Evolutionary conservation across 2,329 filamentous ascomycete genomes (phyloP).

Genomic region (Magnaporthiopsis rhizophila): DNA sequence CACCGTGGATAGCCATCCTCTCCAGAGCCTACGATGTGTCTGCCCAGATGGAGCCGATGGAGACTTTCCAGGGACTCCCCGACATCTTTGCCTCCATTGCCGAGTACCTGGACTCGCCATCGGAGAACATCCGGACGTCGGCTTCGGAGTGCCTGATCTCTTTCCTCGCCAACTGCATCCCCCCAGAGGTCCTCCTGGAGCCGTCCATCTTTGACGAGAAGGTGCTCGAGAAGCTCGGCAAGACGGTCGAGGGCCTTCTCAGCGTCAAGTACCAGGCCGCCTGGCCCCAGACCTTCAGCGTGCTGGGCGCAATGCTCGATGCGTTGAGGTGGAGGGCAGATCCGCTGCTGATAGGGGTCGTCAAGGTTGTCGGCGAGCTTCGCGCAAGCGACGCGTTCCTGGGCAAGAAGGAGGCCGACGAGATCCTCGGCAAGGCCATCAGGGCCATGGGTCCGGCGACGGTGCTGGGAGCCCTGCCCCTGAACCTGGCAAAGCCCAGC

Average conservation of each 20-base stretch:
- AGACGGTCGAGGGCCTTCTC: slow-evolving; percentile 64
- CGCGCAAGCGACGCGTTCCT: slow-evolving; percentile 81
- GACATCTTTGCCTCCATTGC: slow-evolving; percentile 75
- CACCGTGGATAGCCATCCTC: slow-evolving; percentile 92
- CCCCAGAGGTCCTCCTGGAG: slow-evolving; percentile 72
- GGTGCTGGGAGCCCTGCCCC: slow-evolving; percentile 71
- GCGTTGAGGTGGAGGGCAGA: slow-evolving; percentile 76
- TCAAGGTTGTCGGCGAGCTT: slow-evolving; percentile 76
- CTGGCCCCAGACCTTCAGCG: slow-evolving; percentile 90
- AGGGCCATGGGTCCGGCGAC: slow-evolving; percentile 83
- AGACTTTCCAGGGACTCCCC: slow-evolving; percentile 86
- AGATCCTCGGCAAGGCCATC: slow-evolving; percentile 80
- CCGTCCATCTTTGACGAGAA: slow-evolving; percentile 93
- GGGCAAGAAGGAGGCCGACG: slow-evolving; percentile 91
- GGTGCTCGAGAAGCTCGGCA: slow-evolving; percentile 71
- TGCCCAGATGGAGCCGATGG: slow-evolving; percentile 77
- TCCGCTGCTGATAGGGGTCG: slow-evolving; percentile 67
- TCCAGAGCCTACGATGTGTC: slow-evolving; percentile 93
- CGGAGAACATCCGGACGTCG: slow-evolving; percentile 88
- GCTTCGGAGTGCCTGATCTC: slow-evolving; percentile 93
- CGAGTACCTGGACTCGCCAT: slow-evolving; percentile 74
- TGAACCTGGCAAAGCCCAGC: slow-evolving; percentile 74
- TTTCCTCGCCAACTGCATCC: slow-evolving; percentile 84
- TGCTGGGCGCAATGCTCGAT: slow-evolving; percentile 81
- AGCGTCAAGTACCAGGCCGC: slow-evolving; percentile 89